A percentile compares a stretch with the other conserved stretches of the same genome.
Evolutionary conservation across 257 asterid genomes (phyloP).

Genomic region (Ajuga chamaepitys): DNA sequence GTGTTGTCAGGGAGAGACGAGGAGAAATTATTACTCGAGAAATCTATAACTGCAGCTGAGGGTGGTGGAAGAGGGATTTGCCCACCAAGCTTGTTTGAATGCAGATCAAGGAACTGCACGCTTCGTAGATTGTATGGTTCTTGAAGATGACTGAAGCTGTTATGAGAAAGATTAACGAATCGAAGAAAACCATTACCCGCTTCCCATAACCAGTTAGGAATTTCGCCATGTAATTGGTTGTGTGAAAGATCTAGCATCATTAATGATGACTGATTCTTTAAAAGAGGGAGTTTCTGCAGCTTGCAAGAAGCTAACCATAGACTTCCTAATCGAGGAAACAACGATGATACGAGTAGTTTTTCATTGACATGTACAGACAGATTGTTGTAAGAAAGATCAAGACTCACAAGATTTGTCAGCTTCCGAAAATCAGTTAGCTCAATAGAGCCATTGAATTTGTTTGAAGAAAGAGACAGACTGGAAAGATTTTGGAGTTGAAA

Average conservation of each 20-base stretch:
- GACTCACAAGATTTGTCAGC: conserved; percentile 12
- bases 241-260: conserved; percentile 43
- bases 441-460: conserved; percentile 39
- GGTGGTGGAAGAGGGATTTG: conserved; percentile 29
- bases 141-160: conserved; percentile 33
- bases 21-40: conserved; percentile 41
- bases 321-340: conserved; percentile 29
- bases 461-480: conserved; percentile 24
- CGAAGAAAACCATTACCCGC: conserved; percentile 22
- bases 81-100: conserved; percentile 37
- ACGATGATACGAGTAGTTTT: conserved; percentile 1
- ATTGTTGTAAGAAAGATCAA: conserved; percentile 36
- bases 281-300: conserved; percentile 31
- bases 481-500: conserved; percentile 28
- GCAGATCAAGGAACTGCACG: conserved; percentile 32
- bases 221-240: conserved; percentile 40
- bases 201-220: conserved; percentile 56
- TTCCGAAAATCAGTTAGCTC: conserved; percentile 28
- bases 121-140: conserved; percentile 34
- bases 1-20: conserved; percentile 26
- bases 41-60: conserved; percentile 23
- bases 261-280: conserved; percentile 34
- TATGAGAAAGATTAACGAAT: conserved; percentile 41
- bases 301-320: conserved; percentile 45
- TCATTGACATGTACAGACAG: conserved; percentile 16